Evolutionary conservation across 768 basidiomycete species (phyloP).

Genomic region (Hericium coralloides): DNA sequence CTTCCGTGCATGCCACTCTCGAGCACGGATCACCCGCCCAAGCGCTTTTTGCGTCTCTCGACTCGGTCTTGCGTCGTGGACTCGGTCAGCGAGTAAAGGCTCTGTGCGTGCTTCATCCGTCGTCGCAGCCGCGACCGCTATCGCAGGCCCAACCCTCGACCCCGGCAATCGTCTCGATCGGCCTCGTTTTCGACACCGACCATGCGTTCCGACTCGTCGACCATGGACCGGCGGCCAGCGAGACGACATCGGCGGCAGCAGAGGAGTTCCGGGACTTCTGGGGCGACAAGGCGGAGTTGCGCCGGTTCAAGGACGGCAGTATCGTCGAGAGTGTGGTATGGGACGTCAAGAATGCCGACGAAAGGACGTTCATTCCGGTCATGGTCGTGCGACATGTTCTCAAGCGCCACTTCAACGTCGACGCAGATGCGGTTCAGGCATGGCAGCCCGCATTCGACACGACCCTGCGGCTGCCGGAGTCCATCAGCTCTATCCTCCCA

Average conservation of each 20-base stretch:
- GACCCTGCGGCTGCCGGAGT: constrained; percentile 48
- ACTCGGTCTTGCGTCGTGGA: constrained; percentile 46
- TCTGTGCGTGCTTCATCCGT: constrained; percentile 49
- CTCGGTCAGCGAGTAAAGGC: constrained; percentile 67
- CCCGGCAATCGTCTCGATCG: constrained; percentile 50
- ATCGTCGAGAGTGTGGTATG: constrained; percentile 95
- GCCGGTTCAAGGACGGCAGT: constrained; percentile 92
- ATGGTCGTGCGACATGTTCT: constrained; percentile 72
- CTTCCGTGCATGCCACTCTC: constrained; percentile 36
- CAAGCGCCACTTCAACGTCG: constrained; percentile 64
- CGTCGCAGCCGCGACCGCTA: constrained; percentile 34
- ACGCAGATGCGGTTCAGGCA: constrained; percentile 37
- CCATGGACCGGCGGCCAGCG: constrained; percentile 76
- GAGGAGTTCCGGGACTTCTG: constrained; percentile 75
- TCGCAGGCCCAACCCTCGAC: constrained; percentile 48
- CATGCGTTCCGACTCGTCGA: constrained; percentile 84
- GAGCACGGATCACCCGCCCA: constrained; percentile 55
- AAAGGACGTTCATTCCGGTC: constrained; percentile 68
- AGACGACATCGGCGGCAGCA: constrained; percentile 39
- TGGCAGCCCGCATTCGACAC: constrained; percentile 55
- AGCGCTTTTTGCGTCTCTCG: constrained; percentile 46
- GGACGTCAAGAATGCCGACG: constrained; percentile 77
- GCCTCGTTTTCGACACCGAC: constrained; percentile 63
- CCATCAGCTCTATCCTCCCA: constrained; percentile 34
- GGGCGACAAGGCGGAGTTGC: constrained; percentile 85